Evolutionary conservation across 352 stramenopile genomes (phyloP).

Genomic region (Pythium aphanidermatum): DNA sequence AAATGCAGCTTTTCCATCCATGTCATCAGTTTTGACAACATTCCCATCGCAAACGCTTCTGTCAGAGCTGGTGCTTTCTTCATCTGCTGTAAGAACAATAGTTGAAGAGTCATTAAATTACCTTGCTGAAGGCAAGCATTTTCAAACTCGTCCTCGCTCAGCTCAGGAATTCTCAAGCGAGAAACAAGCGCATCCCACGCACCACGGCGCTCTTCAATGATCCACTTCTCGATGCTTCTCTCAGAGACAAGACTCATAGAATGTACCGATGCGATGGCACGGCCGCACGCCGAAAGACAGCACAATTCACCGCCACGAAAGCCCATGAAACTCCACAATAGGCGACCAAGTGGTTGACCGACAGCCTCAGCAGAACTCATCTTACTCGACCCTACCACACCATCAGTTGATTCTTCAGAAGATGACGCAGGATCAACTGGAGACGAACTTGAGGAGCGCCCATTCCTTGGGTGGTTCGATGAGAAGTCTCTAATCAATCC

Average conservation of each 20-base stretch:
- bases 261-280: conserved; percentile 73
- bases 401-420: too few species aligned
- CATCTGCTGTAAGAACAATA: conserved; percentile 74
- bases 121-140: conserved; percentile 57
- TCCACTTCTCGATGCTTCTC: conserved; percentile 81
- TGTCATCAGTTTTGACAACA: conserved; percentile 61
- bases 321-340: conserved; percentile 76
- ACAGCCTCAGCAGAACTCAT: too few species aligned
- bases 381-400: background rate
- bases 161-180: conserved; percentile 61
- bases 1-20: conserved; percentile 67
- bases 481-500: conserved; percentile 71
- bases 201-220: conserved; percentile 69
- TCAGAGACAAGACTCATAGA: conserved; percentile 79
- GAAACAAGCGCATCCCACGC: conserved; percentile 56
- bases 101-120: conserved; percentile 70
- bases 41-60: conserved; percentile 57
- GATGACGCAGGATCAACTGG: background rate
- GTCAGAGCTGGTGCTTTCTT: conserved; percentile 52
- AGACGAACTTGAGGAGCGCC: conserved; percentile 14
- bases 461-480: conserved; percentile 47
- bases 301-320: conserved; percentile 76
- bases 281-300: conserved; percentile 60
- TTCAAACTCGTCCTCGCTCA: conserved; percentile 81
- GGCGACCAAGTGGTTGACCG: conserved; percentile 46